Conservation (phyloP, 371 early-diverging fungal species). For the Mucor piriformis region DNA sequence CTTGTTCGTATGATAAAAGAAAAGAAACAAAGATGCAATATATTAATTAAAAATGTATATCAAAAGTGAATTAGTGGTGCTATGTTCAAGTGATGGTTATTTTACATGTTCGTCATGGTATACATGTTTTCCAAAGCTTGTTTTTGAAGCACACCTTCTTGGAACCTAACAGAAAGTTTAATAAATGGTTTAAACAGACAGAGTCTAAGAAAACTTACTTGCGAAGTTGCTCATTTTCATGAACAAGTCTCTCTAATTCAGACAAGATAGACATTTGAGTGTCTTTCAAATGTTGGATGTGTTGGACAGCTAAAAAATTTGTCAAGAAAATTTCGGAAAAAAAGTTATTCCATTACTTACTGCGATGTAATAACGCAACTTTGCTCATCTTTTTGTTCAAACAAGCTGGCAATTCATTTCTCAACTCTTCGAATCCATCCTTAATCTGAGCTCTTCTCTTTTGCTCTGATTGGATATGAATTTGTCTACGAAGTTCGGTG, state of each 20-base stretch:
- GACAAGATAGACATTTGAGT: conserved; percentile 38
- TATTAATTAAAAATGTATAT: conserved; percentile 14
- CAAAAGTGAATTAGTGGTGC: not conserved
- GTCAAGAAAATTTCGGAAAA: no score
- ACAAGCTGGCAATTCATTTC: conserved; percentile 37
- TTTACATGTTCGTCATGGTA: conserved; percentile 32
- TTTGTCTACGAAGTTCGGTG: conserved; percentile 43
- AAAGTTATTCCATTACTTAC: conserved; percentile 36
- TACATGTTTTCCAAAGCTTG: conserved; percentile 41
- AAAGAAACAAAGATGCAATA: conserved; percentile 11
- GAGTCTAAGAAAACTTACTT: conserved; percentile 41
- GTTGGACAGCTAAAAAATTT: conserved; percentile 47
- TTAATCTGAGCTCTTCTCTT: conserved; percentile 54
- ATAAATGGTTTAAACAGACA: no score
- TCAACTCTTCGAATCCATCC: conserved; percentile 41
- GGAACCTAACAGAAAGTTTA: no score
- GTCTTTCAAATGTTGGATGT: conserved; percentile 43
- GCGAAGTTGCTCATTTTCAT: conserved; percentile 45
- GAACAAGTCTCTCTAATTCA: conserved; percentile 39
- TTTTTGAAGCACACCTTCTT: conserved; percentile 34
- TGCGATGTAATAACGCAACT: conserved; percentile 39
- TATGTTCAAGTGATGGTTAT: not conserved
- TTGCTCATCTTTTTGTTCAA: conserved; percentile 44
- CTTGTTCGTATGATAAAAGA: not conserved
- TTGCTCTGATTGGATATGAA: conserved; percentile 56